A percentile compares a stretch with the other conserved stretches of the same genome.
phyloP scores from a whole-genome alignment of 2,329 filamentous ascomycete species.

The Neonectria sp. region DNA sequence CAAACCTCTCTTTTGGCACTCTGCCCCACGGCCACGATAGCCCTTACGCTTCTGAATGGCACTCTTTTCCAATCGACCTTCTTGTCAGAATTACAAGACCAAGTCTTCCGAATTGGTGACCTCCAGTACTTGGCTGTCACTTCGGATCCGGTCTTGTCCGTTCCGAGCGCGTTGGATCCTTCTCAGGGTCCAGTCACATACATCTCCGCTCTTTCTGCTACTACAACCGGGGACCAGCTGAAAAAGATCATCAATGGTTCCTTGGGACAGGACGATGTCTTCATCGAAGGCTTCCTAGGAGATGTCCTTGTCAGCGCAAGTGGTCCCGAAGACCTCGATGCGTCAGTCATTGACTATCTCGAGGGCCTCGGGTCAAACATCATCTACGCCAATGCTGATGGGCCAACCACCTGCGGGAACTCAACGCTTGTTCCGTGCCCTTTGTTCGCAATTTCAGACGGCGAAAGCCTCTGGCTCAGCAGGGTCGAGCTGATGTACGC shows the following conservation, averaged over 20 bases:
- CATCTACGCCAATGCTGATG: not conserved
- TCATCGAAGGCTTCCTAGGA: not conserved
- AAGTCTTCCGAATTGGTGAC: not conserved
- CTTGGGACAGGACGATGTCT: conserved; percentile 1
- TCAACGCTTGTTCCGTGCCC: not conserved
- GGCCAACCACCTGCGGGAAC: not conserved
- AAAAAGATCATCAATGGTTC: not conserved
- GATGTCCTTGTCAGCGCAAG: conserved; percentile 1
- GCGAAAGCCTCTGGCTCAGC: not conserved
- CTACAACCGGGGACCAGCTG: not conserved
- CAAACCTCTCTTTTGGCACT: not conserved
- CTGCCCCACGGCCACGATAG: not conserved
- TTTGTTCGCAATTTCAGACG: not conserved
- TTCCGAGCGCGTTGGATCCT: not conserved
- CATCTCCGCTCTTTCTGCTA: not conserved
- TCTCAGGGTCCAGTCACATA: not conserved
- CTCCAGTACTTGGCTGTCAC: not conserved
- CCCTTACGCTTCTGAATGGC: not conserved
- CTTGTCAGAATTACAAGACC: not conserved
- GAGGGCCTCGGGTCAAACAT: not conserved
- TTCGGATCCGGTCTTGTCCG: not conserved
- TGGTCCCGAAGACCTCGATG: not conserved
- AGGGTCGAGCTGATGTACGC: not conserved
- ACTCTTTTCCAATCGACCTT: not conserved
- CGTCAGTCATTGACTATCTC: not conserved